These are phyloP conservation scores for Trichophyton benhamiae DNA, from an alignment of 2,329 filamentous ascomycete genomes.

Conservation along the genomic window DNA sequence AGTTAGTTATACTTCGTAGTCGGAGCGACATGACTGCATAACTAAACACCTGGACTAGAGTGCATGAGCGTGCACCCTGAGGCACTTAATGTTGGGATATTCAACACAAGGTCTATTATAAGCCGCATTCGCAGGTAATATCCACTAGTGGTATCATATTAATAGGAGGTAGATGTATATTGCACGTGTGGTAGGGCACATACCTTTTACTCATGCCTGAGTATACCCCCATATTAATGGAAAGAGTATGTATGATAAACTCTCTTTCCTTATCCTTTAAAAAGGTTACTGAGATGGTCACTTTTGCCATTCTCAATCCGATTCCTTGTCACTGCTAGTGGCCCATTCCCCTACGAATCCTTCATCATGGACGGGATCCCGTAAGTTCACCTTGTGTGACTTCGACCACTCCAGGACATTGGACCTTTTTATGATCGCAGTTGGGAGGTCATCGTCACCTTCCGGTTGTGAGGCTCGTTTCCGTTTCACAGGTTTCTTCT, in stretches of 20 bases:
- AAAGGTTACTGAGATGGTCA: neutral
- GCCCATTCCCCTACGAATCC: slow-evolving; percentile 63
- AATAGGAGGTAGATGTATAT: neutral
- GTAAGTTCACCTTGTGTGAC: slow-evolving; percentile 49
- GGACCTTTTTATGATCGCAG: slow-evolving; percentile 42
- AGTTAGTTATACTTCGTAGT: no score
- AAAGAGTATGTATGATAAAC: neutral
- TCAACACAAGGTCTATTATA: neutral
- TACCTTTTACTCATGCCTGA: neutral
- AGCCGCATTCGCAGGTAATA: neutral
- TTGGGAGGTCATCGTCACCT: slow-evolving; percentile 16
- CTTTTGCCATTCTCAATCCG: neutral
- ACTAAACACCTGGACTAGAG: neutral
- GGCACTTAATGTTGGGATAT: neutral
- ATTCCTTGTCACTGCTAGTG: slow-evolving; percentile 9
- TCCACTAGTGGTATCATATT: neutral
- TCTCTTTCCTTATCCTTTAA: neutral
- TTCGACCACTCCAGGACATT: slow-evolving; percentile 56
- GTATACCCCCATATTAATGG: neutral
- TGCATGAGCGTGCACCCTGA: neutral
- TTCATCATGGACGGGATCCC: slow-evolving; percentile 56
- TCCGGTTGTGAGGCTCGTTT: slow-evolving; percentile 26
- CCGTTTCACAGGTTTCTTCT: slow-evolving; percentile 42
- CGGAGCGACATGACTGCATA: neutral
- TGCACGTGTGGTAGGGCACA: neutral